A percentile compares a stretch with the other conserved stretches of the same genome.
Evolutionary conservation across 345 rosid genomes (phyloP).

Genomic region (Adansonia digitata): DNA sequence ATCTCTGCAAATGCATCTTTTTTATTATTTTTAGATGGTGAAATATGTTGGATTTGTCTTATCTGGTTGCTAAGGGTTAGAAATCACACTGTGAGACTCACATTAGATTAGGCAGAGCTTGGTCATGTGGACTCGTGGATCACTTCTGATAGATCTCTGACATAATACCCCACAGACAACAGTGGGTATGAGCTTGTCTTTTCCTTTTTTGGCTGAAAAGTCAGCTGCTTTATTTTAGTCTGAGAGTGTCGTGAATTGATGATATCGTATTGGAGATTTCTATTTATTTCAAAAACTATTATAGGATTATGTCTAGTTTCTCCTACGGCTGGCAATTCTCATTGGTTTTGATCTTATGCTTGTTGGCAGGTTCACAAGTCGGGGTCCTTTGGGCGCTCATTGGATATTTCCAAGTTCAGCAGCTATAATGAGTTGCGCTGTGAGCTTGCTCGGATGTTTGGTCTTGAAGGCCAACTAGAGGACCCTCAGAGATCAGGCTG

Average conservation of each 20-base stretch:
- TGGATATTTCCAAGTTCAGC: constrained; percentile 85
- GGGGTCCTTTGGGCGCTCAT: constrained; percentile 85
- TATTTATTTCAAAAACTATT: too few species aligned
- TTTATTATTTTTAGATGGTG: background rate
- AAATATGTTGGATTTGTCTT: background rate
- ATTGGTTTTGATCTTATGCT: background rate
- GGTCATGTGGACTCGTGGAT: background rate
- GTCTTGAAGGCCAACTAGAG: constrained; percentile 98
- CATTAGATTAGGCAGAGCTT: background rate
- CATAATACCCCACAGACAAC: background rate
- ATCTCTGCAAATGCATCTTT: constrained; percentile 2
- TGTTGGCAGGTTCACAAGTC: constrained; percentile 74
- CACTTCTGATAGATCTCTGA: background rate
- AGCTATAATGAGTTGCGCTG: constrained; percentile 89
- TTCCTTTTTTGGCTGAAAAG: background rate
- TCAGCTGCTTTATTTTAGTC: background rate
- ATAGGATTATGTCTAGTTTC: too few species aligned
- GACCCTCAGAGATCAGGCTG: constrained; percentile 99
- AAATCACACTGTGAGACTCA: background rate
- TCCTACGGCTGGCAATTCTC: background rate
- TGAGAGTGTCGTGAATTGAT: too few species aligned
- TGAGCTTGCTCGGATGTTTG: constrained; percentile 91
- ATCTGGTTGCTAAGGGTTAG: background rate
- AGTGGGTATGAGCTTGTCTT: background rate
- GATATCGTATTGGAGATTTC: too few species aligned